These are phyloP conservation scores for Corymbia citriodora DNA, from an alignment of 441 rosid species.

Conservation along the genomic window DNA sequence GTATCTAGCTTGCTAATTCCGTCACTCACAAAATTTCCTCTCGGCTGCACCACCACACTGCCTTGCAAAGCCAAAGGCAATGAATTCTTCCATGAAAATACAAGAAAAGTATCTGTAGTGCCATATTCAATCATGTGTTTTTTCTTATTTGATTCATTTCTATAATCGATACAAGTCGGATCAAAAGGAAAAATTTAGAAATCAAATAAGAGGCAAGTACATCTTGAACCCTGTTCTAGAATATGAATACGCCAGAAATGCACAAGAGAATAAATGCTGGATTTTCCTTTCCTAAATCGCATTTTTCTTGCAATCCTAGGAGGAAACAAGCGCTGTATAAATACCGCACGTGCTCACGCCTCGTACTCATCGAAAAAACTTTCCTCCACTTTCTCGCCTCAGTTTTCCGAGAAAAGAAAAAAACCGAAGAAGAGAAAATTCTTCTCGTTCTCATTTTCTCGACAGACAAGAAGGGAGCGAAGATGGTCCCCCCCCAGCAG, in stretches of 20 bases:
- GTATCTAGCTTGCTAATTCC: not conserved
- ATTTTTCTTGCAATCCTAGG: not conserved
- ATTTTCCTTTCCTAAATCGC: not conserved
- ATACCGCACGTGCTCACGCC: not conserved
- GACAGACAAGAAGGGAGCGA: not conserved
- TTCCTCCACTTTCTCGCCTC: not conserved
- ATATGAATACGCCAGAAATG: not conserved
- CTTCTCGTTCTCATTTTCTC: not conserved
- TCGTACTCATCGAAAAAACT: not conserved
- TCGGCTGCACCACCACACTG: accelerated
- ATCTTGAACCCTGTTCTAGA: not conserved
- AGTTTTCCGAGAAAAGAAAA: too few species aligned
- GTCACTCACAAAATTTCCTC: not conserved
- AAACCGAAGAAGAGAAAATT: not conserved
- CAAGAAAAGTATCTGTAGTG: not conserved
- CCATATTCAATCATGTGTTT: not conserved
- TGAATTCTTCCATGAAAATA: not conserved
- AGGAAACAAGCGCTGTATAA: not conserved
- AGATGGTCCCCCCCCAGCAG: not conserved
- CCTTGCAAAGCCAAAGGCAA: not conserved
- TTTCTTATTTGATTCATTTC: not conserved
- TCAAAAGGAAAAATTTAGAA: accelerated
- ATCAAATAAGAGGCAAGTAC: not conserved
- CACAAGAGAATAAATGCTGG: not conserved
- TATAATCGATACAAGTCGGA: accelerated